Evolutionary conservation across 371 early-diverging fungal genomes (phyloP).

Genomic region (Mucor sp.): DNA sequence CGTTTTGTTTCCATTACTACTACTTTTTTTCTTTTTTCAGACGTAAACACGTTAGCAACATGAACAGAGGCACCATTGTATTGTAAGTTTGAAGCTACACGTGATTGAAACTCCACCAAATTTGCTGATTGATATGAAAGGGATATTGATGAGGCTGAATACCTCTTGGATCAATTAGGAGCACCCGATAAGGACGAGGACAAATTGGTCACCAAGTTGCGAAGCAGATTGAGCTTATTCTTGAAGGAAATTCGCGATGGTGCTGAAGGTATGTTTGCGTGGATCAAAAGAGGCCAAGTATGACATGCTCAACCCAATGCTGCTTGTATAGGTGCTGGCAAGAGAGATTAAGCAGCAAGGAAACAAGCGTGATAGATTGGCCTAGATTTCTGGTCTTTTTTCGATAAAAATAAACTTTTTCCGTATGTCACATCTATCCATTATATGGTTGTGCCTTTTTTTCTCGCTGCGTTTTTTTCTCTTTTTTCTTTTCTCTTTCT

Average conservation of each 20-base stretch:
- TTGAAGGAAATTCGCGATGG: slow-evolving; percentile 48
- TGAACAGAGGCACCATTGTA: slow-evolving; percentile 37
- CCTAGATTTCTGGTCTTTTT: slow-evolving; percentile 14
- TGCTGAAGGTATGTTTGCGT: slow-evolving; percentile 46
- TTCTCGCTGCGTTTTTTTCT: background rate
- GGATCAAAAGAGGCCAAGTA: background rate
- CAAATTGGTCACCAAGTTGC: slow-evolving; percentile 45
- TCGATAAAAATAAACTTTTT: slow-evolving; percentile 11
- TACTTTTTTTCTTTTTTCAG: slow-evolving; percentile 1
- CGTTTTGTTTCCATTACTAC: slow-evolving; percentile 4
- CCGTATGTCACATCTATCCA: background rate
- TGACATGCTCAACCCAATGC: background rate
- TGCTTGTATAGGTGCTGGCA: slow-evolving; percentile 18
- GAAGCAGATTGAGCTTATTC: slow-evolving; percentile 42
- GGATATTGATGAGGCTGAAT: slow-evolving; percentile 60
- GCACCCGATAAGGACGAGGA: slow-evolving; percentile 49
- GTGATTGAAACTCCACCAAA: background rate
- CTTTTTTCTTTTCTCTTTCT: background rate
- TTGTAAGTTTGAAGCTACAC: slow-evolving; percentile 17
- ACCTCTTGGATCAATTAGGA: slow-evolving; percentile 50
- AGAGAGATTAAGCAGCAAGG: slow-evolving; percentile 18
- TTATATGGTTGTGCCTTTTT: background rate
- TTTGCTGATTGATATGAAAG: background rate
- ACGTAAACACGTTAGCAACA: background rate
- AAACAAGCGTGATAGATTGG: background rate